phyloP scores from a whole-genome alignment of 805 yeast species.

The Cyberlindnera maritima region DNA sequence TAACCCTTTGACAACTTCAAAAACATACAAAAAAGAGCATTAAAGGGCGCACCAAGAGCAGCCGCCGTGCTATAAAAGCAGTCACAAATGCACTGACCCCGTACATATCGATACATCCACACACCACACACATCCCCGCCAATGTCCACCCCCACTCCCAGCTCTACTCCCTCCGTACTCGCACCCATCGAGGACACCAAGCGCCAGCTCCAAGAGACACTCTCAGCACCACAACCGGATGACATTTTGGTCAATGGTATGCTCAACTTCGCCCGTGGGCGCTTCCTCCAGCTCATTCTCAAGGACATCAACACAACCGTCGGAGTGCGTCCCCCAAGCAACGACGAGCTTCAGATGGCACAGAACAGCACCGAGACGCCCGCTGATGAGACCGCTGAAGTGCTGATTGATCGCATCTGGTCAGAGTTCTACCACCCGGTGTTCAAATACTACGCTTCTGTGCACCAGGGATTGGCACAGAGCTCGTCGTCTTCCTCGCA shows the following conservation, averaged over 20 bases:
- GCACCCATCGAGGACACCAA: slow-evolving; percentile 11
- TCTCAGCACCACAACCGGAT: slow-evolving; percentile 20
- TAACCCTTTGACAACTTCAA: no score
- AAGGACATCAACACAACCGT: slow-evolving; percentile 30
- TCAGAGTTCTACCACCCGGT: slow-evolving; percentile 61
- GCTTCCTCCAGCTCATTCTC: slow-evolving; percentile 42
- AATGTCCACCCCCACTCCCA: neutral
- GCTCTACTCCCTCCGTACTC: neutral
- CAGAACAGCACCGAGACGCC: slow-evolving; percentile 1
- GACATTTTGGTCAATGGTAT: slow-evolving; percentile 36
- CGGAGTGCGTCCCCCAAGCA: neutral
- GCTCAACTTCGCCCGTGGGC: slow-evolving; percentile 46
- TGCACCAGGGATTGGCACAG: slow-evolving; percentile 10
- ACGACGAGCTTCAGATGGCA: slow-evolving; percentile 11
- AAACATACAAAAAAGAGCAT: no score
- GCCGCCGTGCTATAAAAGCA: no score
- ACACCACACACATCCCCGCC: no score
- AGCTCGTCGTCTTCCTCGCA: neutral
- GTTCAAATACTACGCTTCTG: slow-evolving; percentile 43
- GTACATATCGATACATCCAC: no score
- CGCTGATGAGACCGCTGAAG: slow-evolving; percentile 18
- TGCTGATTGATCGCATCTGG: slow-evolving; percentile 55
- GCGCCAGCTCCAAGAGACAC: slow-evolving; percentile 7
- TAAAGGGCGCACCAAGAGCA: no score
- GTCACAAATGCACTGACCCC: no score